phyloP scores from a whole-genome alignment of 148 eudicot genomes.

The Cornus kousa region DNA sequence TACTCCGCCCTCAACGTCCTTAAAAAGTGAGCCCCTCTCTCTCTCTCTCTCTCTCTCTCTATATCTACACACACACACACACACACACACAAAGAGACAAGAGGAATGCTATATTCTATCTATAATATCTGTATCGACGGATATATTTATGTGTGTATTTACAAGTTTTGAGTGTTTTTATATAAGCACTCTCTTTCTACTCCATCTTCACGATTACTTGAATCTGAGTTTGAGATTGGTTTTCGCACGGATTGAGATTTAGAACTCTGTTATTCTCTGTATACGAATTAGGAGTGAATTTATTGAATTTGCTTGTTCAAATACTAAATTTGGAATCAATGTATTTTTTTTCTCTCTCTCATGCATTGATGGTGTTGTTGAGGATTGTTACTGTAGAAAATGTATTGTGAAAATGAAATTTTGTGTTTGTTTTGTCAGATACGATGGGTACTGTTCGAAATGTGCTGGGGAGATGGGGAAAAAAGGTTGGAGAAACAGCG shows the following conservation, averaged over 20 bases:
- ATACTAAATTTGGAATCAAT: not conserved
- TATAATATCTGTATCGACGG: not conserved
- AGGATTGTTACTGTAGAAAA: not conserved
- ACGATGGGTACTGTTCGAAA: slow-evolving; percentile 59
- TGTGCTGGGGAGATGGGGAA: slow-evolving; percentile 87
- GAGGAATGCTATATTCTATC: not conserved
- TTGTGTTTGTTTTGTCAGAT: slow-evolving; percentile 28
- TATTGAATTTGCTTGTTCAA: not conserved
- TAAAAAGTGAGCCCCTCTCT: slow-evolving; percentile 37
- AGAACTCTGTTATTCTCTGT: not conserved
- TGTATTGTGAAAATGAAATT: not conserved
- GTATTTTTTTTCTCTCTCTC: not conserved
- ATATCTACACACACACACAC: no score
- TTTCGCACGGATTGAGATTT: not conserved
- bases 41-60: not conserved
- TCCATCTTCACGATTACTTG: not conserved
- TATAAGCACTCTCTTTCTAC: not conserved
- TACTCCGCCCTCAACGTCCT: slow-evolving; percentile 26
- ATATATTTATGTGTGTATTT: no score
- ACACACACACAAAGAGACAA: not conserved
- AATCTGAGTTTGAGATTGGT: not conserved
- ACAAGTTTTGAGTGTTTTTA: not conserved
- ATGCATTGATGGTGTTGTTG: not conserved
- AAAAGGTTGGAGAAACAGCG: slow-evolving; percentile 74
- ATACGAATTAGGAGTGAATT: not conserved